Evolutionary conservation across 352 stramenopile species (phyloP).

Genomic region (Globisporangium megalacanthum): DNA sequence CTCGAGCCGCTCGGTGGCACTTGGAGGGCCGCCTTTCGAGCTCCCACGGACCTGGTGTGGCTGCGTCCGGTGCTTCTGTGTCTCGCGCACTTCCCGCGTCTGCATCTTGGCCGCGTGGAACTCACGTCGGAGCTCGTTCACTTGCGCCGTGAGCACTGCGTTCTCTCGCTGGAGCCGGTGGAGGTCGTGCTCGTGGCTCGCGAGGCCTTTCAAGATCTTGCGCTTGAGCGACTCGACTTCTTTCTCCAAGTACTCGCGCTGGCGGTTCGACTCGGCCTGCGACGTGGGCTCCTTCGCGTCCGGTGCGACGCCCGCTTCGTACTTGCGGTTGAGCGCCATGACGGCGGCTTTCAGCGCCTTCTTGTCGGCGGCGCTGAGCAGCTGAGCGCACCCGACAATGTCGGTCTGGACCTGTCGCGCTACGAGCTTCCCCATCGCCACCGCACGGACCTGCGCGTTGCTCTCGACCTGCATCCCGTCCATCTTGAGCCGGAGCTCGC

Average conservation of each 20-base stretch:
- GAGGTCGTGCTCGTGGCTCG: conserved; percentile 76
- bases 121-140: conserved; percentile 79
- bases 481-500: conserved; percentile 91
- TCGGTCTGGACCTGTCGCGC: conserved; percentile 79
- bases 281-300: conserved; percentile 88
- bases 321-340: conserved; percentile 85
- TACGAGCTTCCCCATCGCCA: conserved; percentile 56
- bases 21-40: conserved; percentile 3
- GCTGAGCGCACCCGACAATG: conserved; percentile 60
- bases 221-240: conserved; percentile 87
- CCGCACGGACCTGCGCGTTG: conserved; percentile 57
- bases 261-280: conserved; percentile 87
- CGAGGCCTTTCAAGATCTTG: conserved; percentile 87
- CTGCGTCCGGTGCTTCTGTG: conserved; percentile 17
- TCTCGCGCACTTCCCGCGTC: conserved; percentile 54
- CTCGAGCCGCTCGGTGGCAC: conserved; percentile 24
- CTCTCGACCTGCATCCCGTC: conserved; percentile 89
- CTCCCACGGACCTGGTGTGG: not conserved
- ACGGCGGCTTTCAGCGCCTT: conserved; percentile 74
- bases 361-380: conserved; percentile 69
- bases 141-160: conserved; percentile 69
- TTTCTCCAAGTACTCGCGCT: conserved; percentile 90
- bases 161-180: conserved; percentile 81
- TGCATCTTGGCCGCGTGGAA: conserved; percentile 78
- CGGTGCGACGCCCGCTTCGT: conserved; percentile 60